Conservation (phyloP, 345 rosid genomes). For the Boechera stricta region DNA sequence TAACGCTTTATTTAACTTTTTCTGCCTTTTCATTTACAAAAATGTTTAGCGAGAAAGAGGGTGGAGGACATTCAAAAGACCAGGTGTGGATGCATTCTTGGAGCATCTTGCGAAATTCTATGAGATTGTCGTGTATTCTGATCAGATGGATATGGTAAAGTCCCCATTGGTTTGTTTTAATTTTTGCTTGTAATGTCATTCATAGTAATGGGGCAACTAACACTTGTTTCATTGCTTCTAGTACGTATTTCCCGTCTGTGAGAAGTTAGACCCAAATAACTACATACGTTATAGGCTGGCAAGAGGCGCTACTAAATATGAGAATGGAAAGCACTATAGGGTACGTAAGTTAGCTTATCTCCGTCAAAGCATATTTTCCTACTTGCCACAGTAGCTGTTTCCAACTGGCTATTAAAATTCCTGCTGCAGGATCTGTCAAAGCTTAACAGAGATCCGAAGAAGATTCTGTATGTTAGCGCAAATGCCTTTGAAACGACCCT, state of each 20-base stretch:
- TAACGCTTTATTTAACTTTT: background rate
- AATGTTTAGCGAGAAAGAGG: constrained; percentile 89
- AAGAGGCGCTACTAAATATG: constrained; percentile 88
- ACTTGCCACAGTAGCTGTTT: constrained; percentile 18
- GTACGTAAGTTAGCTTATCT: constrained; percentile 50
- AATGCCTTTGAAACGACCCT: constrained; percentile 81
- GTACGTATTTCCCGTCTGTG: constrained; percentile 86
- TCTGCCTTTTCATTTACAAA: constrained; percentile 16
- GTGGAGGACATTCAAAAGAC: constrained; percentile 98
- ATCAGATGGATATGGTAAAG: constrained; percentile 80
- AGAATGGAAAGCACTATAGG: constrained; percentile 86
- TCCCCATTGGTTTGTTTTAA: background rate
- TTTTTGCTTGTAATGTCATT: constrained; percentile 2
- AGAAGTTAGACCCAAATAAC: constrained; percentile 78
- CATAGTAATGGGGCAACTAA: background rate
- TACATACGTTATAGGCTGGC: constrained; percentile 71
- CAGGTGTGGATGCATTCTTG: constrained; percentile 94
- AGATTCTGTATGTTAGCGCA: constrained; percentile 79
- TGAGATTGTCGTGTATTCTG: constrained; percentile 89
- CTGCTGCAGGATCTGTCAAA: constrained; percentile 89
- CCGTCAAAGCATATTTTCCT: background rate
- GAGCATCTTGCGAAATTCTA: constrained; percentile 83
- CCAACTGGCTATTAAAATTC: constrained; percentile 21
- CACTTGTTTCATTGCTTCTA: constrained; percentile 45
- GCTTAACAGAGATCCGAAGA: constrained; percentile 88